These are phyloP conservation scores for Collybiopsis confluens DNA, from an alignment of 768 basidiomycete species.

Conservation along the genomic window DNA sequence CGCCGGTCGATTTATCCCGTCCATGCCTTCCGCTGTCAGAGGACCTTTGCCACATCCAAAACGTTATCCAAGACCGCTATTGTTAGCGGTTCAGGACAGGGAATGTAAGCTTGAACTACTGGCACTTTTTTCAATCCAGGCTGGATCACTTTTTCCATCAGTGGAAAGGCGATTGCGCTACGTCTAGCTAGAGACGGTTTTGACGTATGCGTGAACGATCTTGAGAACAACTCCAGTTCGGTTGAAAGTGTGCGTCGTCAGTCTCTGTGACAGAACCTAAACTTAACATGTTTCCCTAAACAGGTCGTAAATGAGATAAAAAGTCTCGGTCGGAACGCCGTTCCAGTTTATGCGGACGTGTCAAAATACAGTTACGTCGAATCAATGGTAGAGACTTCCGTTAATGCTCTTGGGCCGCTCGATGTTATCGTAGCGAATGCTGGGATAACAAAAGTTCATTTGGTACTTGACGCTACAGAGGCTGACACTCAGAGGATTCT, in stretches of 20 bases:
- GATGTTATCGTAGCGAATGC: conserved; percentile 26
- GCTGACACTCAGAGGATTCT: conserved; percentile 20
- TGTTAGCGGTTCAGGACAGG: conserved; percentile 4
- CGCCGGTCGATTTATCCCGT: not conserved
- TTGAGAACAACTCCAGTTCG: conserved; percentile 16
- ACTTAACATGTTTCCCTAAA: not conserved
- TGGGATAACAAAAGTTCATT: conserved; percentile 9
- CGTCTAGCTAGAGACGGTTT: conserved; percentile 33
- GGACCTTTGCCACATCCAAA: not conserved
- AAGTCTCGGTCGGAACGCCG: conserved; percentile 13
- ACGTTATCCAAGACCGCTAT: not conserved
- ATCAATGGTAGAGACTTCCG: conserved; percentile 19
- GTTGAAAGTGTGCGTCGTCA: conserved; percentile 11
- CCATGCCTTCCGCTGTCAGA: not conserved
- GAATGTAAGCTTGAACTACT: not conserved
- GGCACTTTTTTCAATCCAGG: not conserved
- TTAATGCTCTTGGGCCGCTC: conserved; percentile 28
- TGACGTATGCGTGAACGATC: conserved; percentile 32
- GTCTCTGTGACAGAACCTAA: not conserved
- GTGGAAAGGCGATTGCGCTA: conserved; percentile 32
- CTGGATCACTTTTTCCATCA: not conserved
- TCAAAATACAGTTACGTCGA: conserved; percentile 27
- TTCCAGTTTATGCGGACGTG: conserved; percentile 23
- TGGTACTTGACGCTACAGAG: conserved; percentile 3
- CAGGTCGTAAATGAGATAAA: conserved; percentile 18